phyloP scores from a whole-genome alignment of 495 filamentous ascomycete species.

The Rusavskia elegans region DNA sequence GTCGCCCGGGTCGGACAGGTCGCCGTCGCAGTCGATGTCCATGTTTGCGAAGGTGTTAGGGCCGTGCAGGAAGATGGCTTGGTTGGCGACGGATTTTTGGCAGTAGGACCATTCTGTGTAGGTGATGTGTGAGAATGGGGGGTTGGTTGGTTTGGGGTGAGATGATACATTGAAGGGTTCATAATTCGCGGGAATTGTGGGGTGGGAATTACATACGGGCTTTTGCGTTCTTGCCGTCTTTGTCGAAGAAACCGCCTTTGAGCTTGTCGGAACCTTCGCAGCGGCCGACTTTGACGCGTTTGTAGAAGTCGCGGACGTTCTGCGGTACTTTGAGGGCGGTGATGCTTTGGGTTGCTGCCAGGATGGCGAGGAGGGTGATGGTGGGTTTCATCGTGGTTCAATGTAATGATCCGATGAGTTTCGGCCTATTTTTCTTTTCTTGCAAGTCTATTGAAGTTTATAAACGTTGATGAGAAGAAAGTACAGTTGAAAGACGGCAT shows the following conservation, averaged over 20 bases:
- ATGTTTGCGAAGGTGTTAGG: constrained; percentile 27
- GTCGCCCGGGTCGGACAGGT: constrained; percentile 28
- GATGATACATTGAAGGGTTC: too few relatives aligned
- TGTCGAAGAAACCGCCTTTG: neutral
- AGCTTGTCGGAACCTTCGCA: neutral
- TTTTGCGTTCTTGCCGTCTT: too few relatives aligned
- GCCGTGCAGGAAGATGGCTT: constrained; percentile 19
- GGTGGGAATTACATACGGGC: neutral
- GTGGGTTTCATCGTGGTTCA: neutral
- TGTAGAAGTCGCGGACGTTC: neutral
- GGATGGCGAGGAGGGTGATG: neutral
- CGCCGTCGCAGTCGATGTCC: constrained; percentile 56
- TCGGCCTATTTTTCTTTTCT: neutral
- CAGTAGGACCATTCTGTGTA: constrained; percentile 15
- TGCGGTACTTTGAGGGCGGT: neutral
- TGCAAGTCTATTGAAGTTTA: too few relatives aligned
- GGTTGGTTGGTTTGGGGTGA: too few relatives aligned
- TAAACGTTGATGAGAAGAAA: too few relatives aligned
- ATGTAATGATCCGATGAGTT: constrained; percentile 7
- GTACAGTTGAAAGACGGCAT: neutral
- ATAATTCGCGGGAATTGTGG: too few relatives aligned
- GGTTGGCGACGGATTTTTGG: constrained; percentile 12
- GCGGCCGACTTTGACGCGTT: neutral
- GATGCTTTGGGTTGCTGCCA: neutral
- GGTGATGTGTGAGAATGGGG: too few relatives aligned